Evolutionary conservation across 257 asterid species (phyloP).

Genomic region (Nicotiana paniculata): DNA sequence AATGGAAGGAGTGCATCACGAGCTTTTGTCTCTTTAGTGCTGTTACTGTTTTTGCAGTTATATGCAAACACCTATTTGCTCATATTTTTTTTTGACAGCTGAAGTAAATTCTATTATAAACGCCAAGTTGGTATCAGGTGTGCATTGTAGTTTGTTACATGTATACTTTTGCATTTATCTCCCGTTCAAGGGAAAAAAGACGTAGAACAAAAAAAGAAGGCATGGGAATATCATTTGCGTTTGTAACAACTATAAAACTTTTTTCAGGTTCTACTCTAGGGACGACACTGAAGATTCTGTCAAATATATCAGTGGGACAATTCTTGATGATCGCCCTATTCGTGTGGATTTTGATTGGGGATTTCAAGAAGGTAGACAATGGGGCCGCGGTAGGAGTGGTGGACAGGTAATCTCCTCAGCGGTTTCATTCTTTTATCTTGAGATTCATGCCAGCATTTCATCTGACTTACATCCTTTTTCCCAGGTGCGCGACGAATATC

Average conservation of each 20-base stretch:
- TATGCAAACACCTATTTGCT: not conserved
- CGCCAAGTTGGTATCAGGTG: not conserved
- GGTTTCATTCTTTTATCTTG: not conserved
- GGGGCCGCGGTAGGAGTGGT: constrained; percentile 98
- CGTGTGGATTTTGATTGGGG: constrained; percentile 99
- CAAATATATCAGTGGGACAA: constrained; percentile 87
- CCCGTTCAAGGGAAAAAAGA: not conserved
- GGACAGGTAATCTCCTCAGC: constrained; percentile 55
- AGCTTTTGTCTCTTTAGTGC: not conserved
- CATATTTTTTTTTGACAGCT: not conserved
- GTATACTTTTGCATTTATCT: not conserved
- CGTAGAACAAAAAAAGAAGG: not conserved
- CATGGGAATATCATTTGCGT: not conserved
- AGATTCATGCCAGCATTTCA: not conserved
- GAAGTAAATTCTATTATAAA: not conserved
- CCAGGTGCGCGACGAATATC: constrained; percentile 96
- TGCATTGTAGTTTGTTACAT: not conserved
- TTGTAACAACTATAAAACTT: not conserved
- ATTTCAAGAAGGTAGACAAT: constrained; percentile 89
- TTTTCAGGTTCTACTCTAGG: constrained; percentile 81
- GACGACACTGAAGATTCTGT: constrained; percentile 85
- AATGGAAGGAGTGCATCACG: not conserved
- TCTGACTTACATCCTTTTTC: constrained; percentile 13
- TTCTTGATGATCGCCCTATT: constrained; percentile 95
- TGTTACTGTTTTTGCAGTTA: not conserved